Percentiles rank a stretch among this genome's conserved stretches.
These are phyloP conservation scores for Vitis hybrid DNA, from an alignment of 177 flowering plant genomes.

Conservation along the genomic window DNA sequence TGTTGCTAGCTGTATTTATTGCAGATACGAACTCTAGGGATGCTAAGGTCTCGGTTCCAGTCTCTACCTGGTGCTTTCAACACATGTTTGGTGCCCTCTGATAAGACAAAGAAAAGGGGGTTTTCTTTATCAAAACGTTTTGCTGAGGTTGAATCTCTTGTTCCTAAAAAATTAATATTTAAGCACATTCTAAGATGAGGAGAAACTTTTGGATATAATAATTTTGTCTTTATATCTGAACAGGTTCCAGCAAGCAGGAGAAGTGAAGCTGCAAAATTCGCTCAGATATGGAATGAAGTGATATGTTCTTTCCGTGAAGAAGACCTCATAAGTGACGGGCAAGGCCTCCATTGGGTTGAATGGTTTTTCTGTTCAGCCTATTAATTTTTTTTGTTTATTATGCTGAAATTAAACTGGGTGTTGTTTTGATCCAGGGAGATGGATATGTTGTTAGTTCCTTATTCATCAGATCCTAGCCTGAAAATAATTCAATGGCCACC, in stretches of 20 bases:
- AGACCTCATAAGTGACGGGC: constrained; percentile 93
- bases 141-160: constrained; percentile 55
- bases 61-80: constrained; percentile 98
- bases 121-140: constrained; percentile 77
- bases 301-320: constrained; percentile 93
- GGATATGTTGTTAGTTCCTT: constrained; percentile 94
- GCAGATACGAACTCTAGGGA: constrained; percentile 90
- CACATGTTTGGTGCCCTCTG: constrained; percentile 78
- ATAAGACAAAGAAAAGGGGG: constrained; percentile 54
- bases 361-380: constrained; percentile 5
- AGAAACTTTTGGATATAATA: neutral
- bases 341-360: constrained; percentile 28
- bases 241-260: constrained; percentile 79
- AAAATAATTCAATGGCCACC: constrained; percentile 99
- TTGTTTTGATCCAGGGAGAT: constrained; percentile 68
- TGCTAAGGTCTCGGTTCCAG: constrained; percentile 94
- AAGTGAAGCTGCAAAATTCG: constrained; percentile 97
- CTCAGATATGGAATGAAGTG: constrained; percentile 97
- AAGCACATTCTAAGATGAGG: neutral
- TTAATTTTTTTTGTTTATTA: constrained; percentile 3
- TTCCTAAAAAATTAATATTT: neutral
- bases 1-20: neutral
- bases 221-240: constrained; percentile 1
- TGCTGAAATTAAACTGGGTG: constrained; percentile 16
- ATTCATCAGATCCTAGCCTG: constrained; percentile 83